Percentiles rank a stretch among this genome's conserved stretches.
Conservation (phyloP, 257 asterid genomes). For the Leptodermis oblonga region DNA sequence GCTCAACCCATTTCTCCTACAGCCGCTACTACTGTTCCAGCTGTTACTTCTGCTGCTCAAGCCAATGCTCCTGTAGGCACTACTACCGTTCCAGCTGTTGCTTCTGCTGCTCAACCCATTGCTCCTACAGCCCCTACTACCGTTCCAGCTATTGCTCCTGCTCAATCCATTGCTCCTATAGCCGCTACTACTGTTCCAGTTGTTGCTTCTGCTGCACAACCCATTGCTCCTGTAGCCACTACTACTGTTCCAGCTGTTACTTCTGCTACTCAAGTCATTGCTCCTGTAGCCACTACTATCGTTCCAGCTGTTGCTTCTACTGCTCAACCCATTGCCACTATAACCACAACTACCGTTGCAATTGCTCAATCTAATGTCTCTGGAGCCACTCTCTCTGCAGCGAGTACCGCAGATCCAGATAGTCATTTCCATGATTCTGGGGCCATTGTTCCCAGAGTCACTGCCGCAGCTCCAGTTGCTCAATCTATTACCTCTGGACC, state of each 20-base stretch:
- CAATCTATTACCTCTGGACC: constrained; percentile 1
- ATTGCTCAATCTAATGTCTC: constrained; percentile 6
- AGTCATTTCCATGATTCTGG: constrained; percentile 1
- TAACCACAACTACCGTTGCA: not conserved
- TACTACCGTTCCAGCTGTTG: too few species aligned
- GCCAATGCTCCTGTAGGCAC: too few species aligned
- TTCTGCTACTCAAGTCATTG: constrained; percentile 7
- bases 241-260: too few species aligned
- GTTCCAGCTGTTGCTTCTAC: not conserved
- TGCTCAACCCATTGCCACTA: constrained; percentile 10
- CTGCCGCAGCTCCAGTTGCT: not conserved
- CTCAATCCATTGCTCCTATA: too few species aligned
- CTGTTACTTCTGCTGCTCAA: too few species aligned
- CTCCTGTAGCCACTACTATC: not conserved
- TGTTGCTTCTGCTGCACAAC: too few species aligned
- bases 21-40: too few species aligned
- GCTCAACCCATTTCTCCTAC: too few species aligned
- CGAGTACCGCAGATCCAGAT: not conserved
- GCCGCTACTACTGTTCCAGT: too few species aligned
- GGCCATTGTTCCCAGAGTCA: constrained; percentile 5
- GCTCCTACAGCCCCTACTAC: too few species aligned
- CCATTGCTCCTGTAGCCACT: not conserved
- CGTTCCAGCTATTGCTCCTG: too few species aligned
- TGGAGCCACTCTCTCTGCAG: constrained; percentile 11
- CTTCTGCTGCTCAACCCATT: too few species aligned